Base-by-base conservation (phyloP, 2,329 filamentous ascomycete species). In the Talaromyces islandicus region DNA sequence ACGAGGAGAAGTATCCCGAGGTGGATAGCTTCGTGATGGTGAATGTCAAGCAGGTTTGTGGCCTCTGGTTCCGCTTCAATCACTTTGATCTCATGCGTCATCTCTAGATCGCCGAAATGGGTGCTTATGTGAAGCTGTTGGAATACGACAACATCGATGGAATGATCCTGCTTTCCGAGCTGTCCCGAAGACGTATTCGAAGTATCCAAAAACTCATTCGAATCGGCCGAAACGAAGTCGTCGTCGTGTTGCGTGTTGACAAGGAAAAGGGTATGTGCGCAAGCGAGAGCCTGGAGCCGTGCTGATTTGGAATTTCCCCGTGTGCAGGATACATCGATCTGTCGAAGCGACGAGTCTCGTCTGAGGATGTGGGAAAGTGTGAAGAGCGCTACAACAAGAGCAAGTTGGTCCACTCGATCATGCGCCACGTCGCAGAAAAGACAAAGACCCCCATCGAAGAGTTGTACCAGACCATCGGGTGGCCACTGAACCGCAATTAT, bases 1-100 rank as follows among this genome's bases (percentile, higher is more conserved):
- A 96, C 78, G 92, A 96, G 84, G 91, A 96, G 81, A 96, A 96
- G 80, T 97, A 89, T 73, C 92, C 92, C 62, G 94, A 97, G 84
- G 93, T 99, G 76, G 94, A 99, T 81, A 96, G 91, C 84, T 97
- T 97, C 80, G 95, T 99, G 75, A 99, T 99, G 94, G 94, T 99
- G 77, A 99, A 97, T 79, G 94, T 97, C 71, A 96, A 96, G 86
- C 92, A 96, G 88, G 90, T 92, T 75, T 50, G 72, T 59, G 38
- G 17, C n/a, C 27, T 32, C 24, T 1, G 29, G 4, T 35, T 27
- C 5, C 3, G 29, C n/a, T 35, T 52, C 6, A n/a, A 19, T 29
- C 12, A 21, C 24, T 38, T 38, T 7, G 19, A n/a, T 52, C 48
- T 52, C 25, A 52, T 21, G 19, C 66, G 56, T 29, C 24, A 24